These are phyloP conservation scores for Pyrus communis DNA, from an alignment of 306 rosid genomes.

Conservation along the genomic window DNA sequence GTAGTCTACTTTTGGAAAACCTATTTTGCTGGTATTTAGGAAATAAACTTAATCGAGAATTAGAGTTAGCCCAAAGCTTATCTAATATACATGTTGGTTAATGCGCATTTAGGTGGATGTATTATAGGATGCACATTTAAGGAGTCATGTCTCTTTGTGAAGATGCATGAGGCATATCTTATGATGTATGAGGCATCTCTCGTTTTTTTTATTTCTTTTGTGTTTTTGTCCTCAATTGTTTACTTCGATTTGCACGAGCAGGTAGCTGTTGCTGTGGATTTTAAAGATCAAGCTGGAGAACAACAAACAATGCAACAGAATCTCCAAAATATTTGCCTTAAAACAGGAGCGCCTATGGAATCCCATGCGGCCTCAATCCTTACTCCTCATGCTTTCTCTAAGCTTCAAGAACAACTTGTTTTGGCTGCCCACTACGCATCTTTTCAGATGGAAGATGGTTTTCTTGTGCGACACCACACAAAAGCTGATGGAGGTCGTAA, in stretches of 20 bases:
- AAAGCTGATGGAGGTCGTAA: conserved; percentile 82
- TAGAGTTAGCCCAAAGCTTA: not conserved
- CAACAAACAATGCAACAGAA: conserved; percentile 98
- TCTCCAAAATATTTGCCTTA: conserved; percentile 87
- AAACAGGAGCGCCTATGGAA: conserved; percentile 99
- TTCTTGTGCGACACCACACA: conserved; percentile 94
- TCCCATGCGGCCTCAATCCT: conserved; percentile 83
- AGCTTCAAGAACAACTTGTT: conserved; percentile 94
- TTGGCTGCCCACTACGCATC: conserved; percentile 96
- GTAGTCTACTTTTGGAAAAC: not conserved
- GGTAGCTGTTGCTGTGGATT: conserved; percentile 94
- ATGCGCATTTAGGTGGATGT: not conserved
- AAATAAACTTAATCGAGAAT: not conserved
- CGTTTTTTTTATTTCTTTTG: not conserved
- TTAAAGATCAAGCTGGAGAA: conserved; percentile 95
- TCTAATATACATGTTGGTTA: not conserved
- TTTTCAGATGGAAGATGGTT: conserved; percentile 76
- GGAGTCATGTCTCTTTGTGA: no score
- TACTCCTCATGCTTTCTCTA: conserved; percentile 87
- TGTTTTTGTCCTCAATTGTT: conserved; percentile 1
- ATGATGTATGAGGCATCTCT: not conserved
- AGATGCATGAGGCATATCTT: not conserved
- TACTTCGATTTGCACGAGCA: conserved; percentile 32
- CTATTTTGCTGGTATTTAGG: not conserved
- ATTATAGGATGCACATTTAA: not conserved